Evolutionary conservation across 805 yeast species (phyloP).

Genomic region (Danielia oregonensis): DNA sequence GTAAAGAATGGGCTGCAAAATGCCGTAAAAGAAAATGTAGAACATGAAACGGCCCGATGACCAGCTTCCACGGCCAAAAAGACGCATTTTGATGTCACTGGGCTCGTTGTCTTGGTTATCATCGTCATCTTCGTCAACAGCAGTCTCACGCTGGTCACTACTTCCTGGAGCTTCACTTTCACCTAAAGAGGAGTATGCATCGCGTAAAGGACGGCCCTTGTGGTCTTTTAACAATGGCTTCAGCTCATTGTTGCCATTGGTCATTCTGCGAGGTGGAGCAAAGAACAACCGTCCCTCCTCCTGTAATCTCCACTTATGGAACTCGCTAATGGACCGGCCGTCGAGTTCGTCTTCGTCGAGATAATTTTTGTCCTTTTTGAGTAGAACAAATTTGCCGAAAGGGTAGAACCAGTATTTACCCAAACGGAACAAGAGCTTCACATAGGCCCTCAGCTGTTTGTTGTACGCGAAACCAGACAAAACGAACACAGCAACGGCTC

Average conservation of each 20-base stretch:
- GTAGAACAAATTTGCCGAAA: constrained; percentile 83
- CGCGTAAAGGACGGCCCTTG: constrained; percentile 37
- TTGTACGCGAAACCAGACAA: constrained; percentile 39
- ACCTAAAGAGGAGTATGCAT: constrained; percentile 32
- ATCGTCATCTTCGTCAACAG: constrained; percentile 15
- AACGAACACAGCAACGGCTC: constrained; percentile 45
- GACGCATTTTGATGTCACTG: constrained; percentile 45
- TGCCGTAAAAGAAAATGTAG: constrained; percentile 62
- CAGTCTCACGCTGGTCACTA: constrained; percentile 12
- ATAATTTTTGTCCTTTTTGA: constrained; percentile 76
- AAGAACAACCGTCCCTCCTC: constrained; percentile 79
- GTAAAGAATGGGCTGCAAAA: constrained; percentile 65
- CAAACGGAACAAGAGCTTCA: constrained; percentile 53
- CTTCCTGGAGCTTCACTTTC: constrained; percentile 8
- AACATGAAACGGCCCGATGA: constrained; percentile 75
- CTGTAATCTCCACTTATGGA: constrained; percentile 79
- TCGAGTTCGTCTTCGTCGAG: constrained; percentile 83
- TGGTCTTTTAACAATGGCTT: constrained; percentile 41
- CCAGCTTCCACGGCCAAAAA: constrained; percentile 94
- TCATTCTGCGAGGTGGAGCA: constrained; percentile 55
- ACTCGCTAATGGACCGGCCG: constrained; percentile 81
- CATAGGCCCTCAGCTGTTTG: constrained; percentile 58
- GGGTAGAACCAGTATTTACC: constrained; percentile 78
- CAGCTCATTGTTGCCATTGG: constrained; percentile 24
- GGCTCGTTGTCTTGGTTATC: constrained; percentile 12